Base-by-base conservation (phyloP, 192 early-diverging fungal genomes). In the Gamsiella multidivaricata region DNA sequence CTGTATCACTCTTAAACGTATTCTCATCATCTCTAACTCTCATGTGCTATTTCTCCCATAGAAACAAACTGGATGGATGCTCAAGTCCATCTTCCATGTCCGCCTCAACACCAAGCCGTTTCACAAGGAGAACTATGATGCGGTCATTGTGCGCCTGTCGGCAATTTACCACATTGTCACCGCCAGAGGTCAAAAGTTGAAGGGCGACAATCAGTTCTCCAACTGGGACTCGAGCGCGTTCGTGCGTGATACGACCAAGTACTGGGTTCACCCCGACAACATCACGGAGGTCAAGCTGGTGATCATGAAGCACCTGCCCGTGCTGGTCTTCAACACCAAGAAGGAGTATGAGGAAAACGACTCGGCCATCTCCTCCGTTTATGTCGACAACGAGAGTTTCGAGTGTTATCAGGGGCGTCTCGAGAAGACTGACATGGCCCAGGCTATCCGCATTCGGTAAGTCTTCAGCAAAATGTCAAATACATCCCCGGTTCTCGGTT, bases 191-290 rank as follows among this genome's bases (percentile, higher is more conserved):
- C 75, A 71, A 58, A 80, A 64, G 32, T 50, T 70, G 36, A 62
- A 75, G 62, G 64, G 68, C 2, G 68, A 70, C 28, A 29, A 52
- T 29, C 54, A 56, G 43, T 59, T 59, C 42, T 10, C 68, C 41
- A 60, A 82, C 74, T 68, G 65, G 74, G 74, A 69, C 54, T 78
- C 74, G 54, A 53, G 18, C 36, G 65, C 74, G 7, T 78, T 78
- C 34, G 74, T 78, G 25, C 87, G 95, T 39, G 88, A 91, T 61
- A 95, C 96, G 6, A 90, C 87, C 65, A 97, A 97, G 78, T 98
- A 93, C 86, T 98, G 95, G 95, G 94, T 98, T 3, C 97, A 97
- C 70, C 89, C 90, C 2, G 95, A 97, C 78, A 96, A 98, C 84
- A 92, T 98, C 25, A 90, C 94, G 53, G 95, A 96, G 80, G 90